phyloP scores from a whole-genome alignment of 1,284 basidiomycete genomes.

The Tylopilus orsonianus region DNA sequence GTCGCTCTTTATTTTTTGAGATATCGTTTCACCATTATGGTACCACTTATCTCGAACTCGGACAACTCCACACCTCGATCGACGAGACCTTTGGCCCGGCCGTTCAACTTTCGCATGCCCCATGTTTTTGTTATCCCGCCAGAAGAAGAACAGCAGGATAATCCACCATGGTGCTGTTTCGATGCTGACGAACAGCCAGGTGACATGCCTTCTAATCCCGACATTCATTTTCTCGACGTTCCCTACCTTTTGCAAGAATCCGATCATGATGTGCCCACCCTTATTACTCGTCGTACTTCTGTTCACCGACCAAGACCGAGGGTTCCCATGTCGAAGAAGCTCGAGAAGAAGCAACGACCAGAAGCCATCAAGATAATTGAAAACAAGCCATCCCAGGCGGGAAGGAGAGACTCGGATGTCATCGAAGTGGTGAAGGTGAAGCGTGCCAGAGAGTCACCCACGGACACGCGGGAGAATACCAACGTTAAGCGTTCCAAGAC shows the following conservation, averaged over 20 bases:
- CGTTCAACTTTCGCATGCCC: conserved; percentile 44
- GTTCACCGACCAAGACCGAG: conserved; percentile 19
- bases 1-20: conserved; percentile 19
- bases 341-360: conserved; percentile 34
- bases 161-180: conserved; percentile 65
- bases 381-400: conserved; percentile 20
- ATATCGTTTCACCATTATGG: conserved; percentile 11
- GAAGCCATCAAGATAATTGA: conserved; percentile 29
- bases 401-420: conserved; percentile 46
- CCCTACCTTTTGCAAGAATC: conserved; percentile 35
- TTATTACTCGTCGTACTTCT: conserved; percentile 24
- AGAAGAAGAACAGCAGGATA: conserved; percentile 59
- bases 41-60: conserved; percentile 12
- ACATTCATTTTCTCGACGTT: conserved; percentile 44
- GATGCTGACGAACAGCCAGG: conserved; percentile 47
- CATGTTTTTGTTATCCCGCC: conserved; percentile 69
- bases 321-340: conserved; percentile 31
- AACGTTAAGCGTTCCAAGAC: conserved; percentile 49
- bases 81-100: conserved; percentile 3
- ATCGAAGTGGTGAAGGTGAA: conserved; percentile 68
- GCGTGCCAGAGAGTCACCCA: conserved; percentile 39
- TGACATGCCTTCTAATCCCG: conserved; percentile 35
- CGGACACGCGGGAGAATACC: conserved; percentile 29
- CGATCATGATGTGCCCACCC: conserved; percentile 13
- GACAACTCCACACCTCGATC: conserved; percentile 14